Evolutionary conservation across 2,329 filamentous ascomycete genomes (phyloP).

Genomic region (Hirsutella minnesotensis): DNA sequence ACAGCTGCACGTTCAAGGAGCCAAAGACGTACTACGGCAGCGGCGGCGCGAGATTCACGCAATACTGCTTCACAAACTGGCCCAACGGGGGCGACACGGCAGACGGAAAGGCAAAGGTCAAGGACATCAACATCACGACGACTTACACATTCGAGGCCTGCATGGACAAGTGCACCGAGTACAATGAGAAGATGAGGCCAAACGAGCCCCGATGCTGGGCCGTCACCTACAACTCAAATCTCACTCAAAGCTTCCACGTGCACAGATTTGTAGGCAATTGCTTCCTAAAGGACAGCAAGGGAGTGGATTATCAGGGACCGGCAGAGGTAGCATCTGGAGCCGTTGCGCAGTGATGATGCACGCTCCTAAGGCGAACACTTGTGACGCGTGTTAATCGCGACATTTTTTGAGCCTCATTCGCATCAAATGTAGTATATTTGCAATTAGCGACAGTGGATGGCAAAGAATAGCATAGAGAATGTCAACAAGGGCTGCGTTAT

Average conservation of each 20-base stretch:
- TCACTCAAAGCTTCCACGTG: constrained; percentile 7
- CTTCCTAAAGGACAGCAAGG: constrained; percentile 10
- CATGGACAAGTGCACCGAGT: constrained; percentile 9
- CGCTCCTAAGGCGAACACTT: no score
- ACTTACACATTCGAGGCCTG: constrained; percentile 11
- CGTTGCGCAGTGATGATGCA: no score
- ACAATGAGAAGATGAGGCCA: constrained; percentile 2
- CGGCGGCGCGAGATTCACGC: constrained; percentile 4
- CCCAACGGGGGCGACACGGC: constrained; percentile 1
- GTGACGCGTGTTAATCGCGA: no score
- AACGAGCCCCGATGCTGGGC: constrained; percentile 5
- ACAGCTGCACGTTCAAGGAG: constrained; percentile 6
- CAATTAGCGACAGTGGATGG: no score
- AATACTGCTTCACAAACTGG: constrained; percentile 13
- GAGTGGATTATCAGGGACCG: background rate
- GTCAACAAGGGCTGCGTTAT: no score
- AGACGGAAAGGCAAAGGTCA: constrained; percentile 7
- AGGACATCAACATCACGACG: constrained; percentile 4
- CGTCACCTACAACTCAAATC: constrained; percentile 9
- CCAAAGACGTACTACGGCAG: constrained; percentile 5
- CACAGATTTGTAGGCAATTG: constrained; percentile 7
- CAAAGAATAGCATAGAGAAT: no score
- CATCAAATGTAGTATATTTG: no score
- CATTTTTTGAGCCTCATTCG: no score
- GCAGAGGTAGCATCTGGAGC: no score